A percentile compares a stretch with the other conserved stretches of the same genome.
These are phyloP conservation scores for Sugiyamaella boreocaroliniensis DNA, from an alignment of 805 yeast genomes.

Conservation along the genomic window DNA sequence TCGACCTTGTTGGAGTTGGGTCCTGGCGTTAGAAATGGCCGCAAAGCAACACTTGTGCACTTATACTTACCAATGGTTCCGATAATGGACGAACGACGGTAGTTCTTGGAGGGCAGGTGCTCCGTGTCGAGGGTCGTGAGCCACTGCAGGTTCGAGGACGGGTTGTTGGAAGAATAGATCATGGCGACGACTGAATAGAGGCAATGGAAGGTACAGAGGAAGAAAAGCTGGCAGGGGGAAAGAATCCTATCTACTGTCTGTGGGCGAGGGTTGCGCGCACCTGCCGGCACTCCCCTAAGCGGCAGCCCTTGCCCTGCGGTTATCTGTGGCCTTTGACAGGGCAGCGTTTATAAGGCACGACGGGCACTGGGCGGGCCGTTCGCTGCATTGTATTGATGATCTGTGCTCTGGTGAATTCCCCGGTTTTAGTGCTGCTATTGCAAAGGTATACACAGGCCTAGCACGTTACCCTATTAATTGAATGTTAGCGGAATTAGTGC, in stretches of 20 bases:
- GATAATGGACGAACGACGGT: slow-evolving; percentile 92
- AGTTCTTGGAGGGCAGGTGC: slow-evolving; percentile 62
- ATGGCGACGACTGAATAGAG: slow-evolving; percentile 8
- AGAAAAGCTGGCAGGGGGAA: neutral
- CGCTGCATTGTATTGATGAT: too few species aligned
- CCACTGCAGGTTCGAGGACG: slow-evolving; percentile 58
- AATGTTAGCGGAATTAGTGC: too few species aligned
- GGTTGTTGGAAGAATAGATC: slow-evolving; percentile 26
- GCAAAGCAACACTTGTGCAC: neutral
- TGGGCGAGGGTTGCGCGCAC: slow-evolving; percentile 1
- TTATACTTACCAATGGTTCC: slow-evolving; percentile 71
- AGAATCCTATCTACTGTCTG: neutral
- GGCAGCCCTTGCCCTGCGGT: slow-evolving; percentile 2
- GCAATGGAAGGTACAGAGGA: neutral
- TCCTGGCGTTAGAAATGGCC: slow-evolving; percentile 32
- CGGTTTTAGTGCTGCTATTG: too few species aligned
- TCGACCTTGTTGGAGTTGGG: slow-evolving; percentile 94
- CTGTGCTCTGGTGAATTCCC: too few species aligned
- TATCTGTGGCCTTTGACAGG: neutral
- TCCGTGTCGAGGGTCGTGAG: slow-evolving; percentile 68
- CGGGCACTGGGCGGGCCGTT: too few species aligned
- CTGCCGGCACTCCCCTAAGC: slow-evolving; percentile 1
- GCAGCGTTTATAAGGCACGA: neutral
- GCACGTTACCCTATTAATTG: too few species aligned
- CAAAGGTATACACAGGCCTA: too few species aligned